A percentile compares a stretch with the other conserved stretches of the same genome.
Evolutionary conservation across 805 yeast genomes (phyloP).

Genomic region (Nakazawaea ernobii): DNA sequence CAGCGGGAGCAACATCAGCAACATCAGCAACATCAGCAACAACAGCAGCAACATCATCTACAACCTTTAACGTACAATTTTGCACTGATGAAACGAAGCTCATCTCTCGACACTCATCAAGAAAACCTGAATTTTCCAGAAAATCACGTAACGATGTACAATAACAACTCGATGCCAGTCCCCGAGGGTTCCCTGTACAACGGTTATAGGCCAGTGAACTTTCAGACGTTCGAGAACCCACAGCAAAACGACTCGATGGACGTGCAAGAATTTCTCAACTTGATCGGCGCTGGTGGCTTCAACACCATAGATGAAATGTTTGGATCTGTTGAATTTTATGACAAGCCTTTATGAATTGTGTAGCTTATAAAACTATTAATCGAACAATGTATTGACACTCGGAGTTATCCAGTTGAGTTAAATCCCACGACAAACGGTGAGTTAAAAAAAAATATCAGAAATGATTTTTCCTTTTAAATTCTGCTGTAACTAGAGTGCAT

Average conservation of each 20-base stretch:
- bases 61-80: background rate
- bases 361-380: background rate
- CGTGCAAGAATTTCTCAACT: conserved; percentile 6
- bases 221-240: background rate
- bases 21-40: background rate
- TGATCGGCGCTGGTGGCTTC: conserved; percentile 10
- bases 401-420: too few species aligned
- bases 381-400: too few species aligned
- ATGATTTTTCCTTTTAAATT: too few species aligned
- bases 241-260: background rate
- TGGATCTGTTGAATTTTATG: conserved; percentile 4
- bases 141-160: too few species aligned
- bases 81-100: background rate
- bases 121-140: too few species aligned
- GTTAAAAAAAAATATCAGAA: too few species aligned
- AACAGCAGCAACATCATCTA: background rate
- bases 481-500: too few species aligned
- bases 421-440: too few species aligned
- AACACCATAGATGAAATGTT: conserved; percentile 8
- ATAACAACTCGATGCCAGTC: too few species aligned
- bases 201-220: too few species aligned
- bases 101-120: background rate
- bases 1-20: background rate
- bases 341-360: background rate
- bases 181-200: too few species aligned